These are phyloP conservation scores for Saccharomyces pastorianus DNA, from an alignment of 1,139 yeast species.

Conservation along the genomic window DNA sequence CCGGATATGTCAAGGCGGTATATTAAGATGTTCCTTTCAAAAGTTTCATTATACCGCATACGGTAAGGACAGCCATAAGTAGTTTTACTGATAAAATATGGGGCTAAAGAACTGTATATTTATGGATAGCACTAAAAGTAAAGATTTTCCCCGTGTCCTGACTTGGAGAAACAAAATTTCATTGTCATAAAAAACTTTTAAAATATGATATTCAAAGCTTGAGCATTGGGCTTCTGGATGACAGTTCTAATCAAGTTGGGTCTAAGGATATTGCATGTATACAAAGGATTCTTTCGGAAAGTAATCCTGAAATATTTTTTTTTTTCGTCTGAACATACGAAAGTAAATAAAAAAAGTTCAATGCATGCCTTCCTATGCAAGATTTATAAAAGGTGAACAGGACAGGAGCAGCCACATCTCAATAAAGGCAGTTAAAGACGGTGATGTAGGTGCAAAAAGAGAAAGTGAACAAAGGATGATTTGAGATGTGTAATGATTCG, in stretches of 20 bases:
- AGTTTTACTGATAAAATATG: background rate
- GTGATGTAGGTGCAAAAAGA: too few species aligned
- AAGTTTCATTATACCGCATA: background rate
- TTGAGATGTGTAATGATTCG: background rate
- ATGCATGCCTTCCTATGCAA: background rate
- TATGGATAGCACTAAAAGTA: background rate
- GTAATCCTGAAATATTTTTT: background rate
- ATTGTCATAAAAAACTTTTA: too few species aligned
- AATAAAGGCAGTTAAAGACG: background rate
- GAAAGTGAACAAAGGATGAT: background rate
- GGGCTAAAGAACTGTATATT: background rate
- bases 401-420: background rate
- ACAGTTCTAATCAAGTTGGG: background rate
- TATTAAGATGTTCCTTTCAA: background rate
- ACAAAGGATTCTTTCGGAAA: background rate
- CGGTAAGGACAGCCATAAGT: background rate
- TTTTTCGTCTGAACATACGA: too few species aligned
- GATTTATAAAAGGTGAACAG: background rate
- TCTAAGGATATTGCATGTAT: too few species aligned
- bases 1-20: background rate
- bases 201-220: background rate
- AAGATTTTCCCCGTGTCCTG: background rate
- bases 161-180: background rate
- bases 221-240: background rate
- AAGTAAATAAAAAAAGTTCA: background rate